Percentiles rank a stretch among this genome's conserved stretches.
Evolutionary conservation across 768 basidiomycete genomes (phyloP).

Genomic region (Grammothele lineata): DNA sequence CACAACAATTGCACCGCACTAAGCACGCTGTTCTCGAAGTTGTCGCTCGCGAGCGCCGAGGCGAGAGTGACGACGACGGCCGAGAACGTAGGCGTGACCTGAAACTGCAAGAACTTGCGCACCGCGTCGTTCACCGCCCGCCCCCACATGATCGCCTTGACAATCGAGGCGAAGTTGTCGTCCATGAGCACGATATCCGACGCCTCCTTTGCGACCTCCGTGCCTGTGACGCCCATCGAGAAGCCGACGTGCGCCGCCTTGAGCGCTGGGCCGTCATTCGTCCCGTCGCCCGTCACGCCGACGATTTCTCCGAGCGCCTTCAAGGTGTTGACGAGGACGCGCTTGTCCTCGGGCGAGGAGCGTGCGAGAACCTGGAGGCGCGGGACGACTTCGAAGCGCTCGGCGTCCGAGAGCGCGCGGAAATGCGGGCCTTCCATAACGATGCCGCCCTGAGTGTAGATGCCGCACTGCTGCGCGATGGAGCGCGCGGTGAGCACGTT

Average conservation of each 20-base stretch:
- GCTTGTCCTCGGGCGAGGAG: conserved; percentile 96
- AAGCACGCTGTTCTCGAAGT: conserved; percentile 73
- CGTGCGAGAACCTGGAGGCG: conserved; percentile 94
- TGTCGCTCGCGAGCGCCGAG: conserved; percentile 73
- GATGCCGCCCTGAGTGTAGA: conserved; percentile 88
- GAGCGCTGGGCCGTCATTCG: conserved; percentile 95
- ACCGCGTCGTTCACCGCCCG: conserved; percentile 98
- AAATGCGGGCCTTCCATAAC: conserved; percentile 98
- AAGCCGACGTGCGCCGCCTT: conserved; percentile 97
- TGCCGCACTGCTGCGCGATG: conserved; percentile 93
- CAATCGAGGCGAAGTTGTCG: conserved; percentile 93
- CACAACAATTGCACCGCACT: conserved; percentile 95
- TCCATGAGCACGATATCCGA: conserved; percentile 99
- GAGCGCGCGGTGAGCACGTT: conserved; percentile 93
- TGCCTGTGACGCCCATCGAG: conserved; percentile 94
- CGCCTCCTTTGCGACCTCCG: conserved; percentile 98
- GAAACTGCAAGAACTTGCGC: conserved; percentile 96
- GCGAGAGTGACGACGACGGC: conserved; percentile 93
- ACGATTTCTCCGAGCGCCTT: conserved; percentile 85
- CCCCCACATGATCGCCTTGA: conserved; percentile 98
- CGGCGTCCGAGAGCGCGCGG: conserved; percentile 63
- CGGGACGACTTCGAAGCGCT: conserved; percentile 81
- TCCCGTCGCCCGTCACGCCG: conserved; percentile 96
- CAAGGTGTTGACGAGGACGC: conserved; percentile 83
- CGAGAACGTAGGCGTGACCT: conserved; percentile 89